Evolutionary conservation across 768 basidiomycete genomes (phyloP).

Genomic region (Xerocomellus dryophilus): DNA sequence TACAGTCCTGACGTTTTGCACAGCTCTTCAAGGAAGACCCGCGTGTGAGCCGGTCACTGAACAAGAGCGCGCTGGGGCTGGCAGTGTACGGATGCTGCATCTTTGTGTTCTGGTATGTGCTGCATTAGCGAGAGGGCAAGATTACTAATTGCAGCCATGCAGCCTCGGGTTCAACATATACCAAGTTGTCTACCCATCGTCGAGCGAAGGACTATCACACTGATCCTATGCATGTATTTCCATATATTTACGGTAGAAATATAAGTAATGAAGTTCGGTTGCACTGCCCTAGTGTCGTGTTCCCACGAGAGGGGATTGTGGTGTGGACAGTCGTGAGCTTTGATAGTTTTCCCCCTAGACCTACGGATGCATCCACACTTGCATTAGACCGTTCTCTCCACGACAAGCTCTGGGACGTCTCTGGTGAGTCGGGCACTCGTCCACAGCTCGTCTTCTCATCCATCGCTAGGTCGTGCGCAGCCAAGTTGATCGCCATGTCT

Average conservation of each 20-base stretch:
- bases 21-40: slow-evolving; percentile 71
- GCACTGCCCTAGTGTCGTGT: slow-evolving; percentile 12
- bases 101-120: slow-evolving; percentile 85
- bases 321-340: not conserved
- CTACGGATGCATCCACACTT: slow-evolving; percentile 28
- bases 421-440: not conserved
- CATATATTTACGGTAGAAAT: slow-evolving; percentile 2
- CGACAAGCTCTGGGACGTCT: slow-evolving; percentile 5
- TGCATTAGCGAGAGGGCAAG: too few relatives aligned
- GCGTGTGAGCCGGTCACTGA: slow-evolving; percentile 49
- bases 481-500: slow-evolving; percentile 12
- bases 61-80: slow-evolving; percentile 61
- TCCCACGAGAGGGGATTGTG: slow-evolving; percentile 29
- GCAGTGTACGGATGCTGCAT: slow-evolving; percentile 73
- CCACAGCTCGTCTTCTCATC: not conserved
- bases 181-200: slow-evolving; percentile 44
- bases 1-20: slow-evolving; percentile 6
- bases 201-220: slow-evolving; percentile 1
- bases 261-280: not conserved
- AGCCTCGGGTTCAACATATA: slow-evolving; percentile 83
- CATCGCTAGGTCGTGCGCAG: slow-evolving; percentile 6
- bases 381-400: slow-evolving; percentile 19
- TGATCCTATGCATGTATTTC: not conserved
- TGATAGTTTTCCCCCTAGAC: slow-evolving; percentile 30
- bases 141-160: slow-evolving; percentile 8